Evolutionary conservation across 2,329 filamentous ascomycete species (phyloP).

Genomic region (Sarocladium strictum): DNA sequence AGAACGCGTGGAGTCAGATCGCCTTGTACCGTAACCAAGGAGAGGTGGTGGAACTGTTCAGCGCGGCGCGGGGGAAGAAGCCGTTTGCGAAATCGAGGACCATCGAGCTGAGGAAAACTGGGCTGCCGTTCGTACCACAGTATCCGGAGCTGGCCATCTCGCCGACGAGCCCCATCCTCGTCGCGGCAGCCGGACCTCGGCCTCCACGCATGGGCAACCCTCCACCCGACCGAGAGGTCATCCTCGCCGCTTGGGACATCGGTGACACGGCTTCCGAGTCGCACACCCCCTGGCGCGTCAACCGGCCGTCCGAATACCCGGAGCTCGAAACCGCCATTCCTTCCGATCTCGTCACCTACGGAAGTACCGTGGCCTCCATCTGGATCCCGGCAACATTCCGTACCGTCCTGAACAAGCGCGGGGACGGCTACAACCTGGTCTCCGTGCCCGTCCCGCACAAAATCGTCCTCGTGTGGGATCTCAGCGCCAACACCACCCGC

Average conservation of each 20-base stretch:
- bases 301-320: constrained; percentile 29
- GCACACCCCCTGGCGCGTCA: constrained; percentile 28
- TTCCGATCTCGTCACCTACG: constrained; percentile 29
- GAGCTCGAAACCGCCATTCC: constrained; percentile 35
- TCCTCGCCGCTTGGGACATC: constrained; percentile 34
- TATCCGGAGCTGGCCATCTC: constrained; percentile 35
- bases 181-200: constrained; percentile 31
- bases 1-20: constrained; percentile 26
- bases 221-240: constrained; percentile 29
- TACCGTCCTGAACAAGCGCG: constrained; percentile 19
- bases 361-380: constrained; percentile 31
- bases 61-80: constrained; percentile 25
- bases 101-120: constrained; percentile 28
- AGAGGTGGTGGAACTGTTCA: constrained; percentile 22
- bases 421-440: constrained; percentile 24
- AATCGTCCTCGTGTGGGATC: constrained; percentile 34
- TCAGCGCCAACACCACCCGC: constrained; percentile 28
- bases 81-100: constrained; percentile 28
- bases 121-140: constrained; percentile 30
- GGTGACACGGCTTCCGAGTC: constrained; percentile 18
- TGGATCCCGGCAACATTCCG: constrained; percentile 34
- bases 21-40: constrained; percentile 25
- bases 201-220: constrained; percentile 31
- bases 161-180: constrained; percentile 30
- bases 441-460: constrained; percentile 26